phyloP scores from a whole-genome alignment of 2,329 filamentous ascomycete species.

The Penicillium brasilianum region DNA sequence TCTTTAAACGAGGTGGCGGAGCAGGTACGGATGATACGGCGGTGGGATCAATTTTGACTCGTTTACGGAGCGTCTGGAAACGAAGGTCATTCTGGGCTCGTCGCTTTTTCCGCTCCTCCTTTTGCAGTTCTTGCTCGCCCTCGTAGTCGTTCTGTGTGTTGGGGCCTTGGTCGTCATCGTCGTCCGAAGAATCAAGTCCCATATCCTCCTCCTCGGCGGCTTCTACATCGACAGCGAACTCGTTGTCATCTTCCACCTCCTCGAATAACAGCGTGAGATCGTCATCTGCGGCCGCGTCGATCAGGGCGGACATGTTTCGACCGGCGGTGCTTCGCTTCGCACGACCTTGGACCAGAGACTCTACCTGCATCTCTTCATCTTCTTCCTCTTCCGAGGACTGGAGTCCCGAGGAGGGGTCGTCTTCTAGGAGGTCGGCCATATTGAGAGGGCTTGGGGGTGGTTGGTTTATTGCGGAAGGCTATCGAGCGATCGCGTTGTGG shows the following conservation, averaged over 20 bases:
- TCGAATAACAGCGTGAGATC: slow-evolving; percentile 67
- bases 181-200: slow-evolving; percentile 83
- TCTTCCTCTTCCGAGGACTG: slow-evolving; percentile 32
- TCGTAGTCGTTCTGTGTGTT: slow-evolving; percentile 66
- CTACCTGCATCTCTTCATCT: slow-evolving; percentile 29
- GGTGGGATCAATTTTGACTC: slow-evolving; percentile 71
- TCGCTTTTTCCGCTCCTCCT: slow-evolving; percentile 78
- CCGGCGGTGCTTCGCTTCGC: slow-evolving; percentile 80
- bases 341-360: slow-evolving; percentile 54
- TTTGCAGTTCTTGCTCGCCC: slow-evolving; percentile 85
- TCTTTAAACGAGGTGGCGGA: slow-evolving; percentile 59
- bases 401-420: slow-evolving; percentile 37
- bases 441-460: slow-evolving; percentile 5
- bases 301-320: slow-evolving; percentile 78
- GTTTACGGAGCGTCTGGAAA: slow-evolving; percentile 64
- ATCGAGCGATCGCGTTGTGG: slow-evolving; percentile 1
- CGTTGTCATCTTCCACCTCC: slow-evolving; percentile 64
- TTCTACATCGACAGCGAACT: slow-evolving; percentile 44
- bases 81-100: slow-evolving; percentile 77
- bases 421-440: slow-evolving; percentile 32
- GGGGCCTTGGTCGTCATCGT: slow-evolving; percentile 76
- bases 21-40: slow-evolving; percentile 45
- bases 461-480: slow-evolving; percentile 2
- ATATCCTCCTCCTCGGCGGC: slow-evolving; percentile 70
- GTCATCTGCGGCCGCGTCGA: slow-evolving; percentile 75